Conservation (phyloP, 768 basidiomycete species). For the Lactarius indigo region DNA sequence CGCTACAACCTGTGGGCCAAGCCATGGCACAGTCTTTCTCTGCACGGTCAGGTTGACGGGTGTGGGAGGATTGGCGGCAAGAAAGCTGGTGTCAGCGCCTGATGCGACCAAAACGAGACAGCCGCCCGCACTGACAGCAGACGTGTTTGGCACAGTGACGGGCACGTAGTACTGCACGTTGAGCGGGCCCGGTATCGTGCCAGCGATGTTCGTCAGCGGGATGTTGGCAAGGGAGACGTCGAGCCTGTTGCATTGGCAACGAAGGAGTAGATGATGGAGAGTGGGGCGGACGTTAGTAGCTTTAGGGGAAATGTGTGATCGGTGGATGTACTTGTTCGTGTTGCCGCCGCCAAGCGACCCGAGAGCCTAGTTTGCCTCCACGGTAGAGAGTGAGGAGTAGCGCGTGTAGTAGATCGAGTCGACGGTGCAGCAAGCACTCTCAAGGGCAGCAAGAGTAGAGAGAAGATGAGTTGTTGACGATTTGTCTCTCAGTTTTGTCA, state of each 20-base stretch:
- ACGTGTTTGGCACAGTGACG: no score
- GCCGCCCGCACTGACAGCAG: no score
- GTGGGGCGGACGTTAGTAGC: no score
- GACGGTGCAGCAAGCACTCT: slow-evolving; percentile 38
- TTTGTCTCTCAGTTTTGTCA: slow-evolving; percentile 49
- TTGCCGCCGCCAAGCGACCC: slow-evolving; percentile 59
- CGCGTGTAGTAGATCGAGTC: slow-evolving; percentile 54
- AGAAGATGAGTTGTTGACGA: slow-evolving; percentile 46
- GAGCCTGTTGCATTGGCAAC: no score
- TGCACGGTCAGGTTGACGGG: slow-evolving; percentile 41
- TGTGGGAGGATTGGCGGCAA: slow-evolving; percentile 20
- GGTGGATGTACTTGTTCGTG: slow-evolving; percentile 41
- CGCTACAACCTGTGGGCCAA: background rate
- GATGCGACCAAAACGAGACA: slow-evolving; percentile 29
- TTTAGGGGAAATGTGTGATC: no score
- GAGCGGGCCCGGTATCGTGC: slow-evolving; percentile 29
- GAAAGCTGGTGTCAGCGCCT: slow-evolving; percentile 36
- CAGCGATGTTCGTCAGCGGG: no score
- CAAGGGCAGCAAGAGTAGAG: slow-evolving; percentile 46
- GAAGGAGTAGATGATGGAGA: no score
- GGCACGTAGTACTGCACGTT: slow-evolving; percentile 40
- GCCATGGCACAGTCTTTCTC: slow-evolving; percentile 27
- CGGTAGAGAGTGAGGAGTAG: no score
- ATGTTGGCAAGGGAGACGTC: no score
- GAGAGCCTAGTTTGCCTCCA: no score